Conservation (phyloP, 805 yeast species). For the Cyberlindnera mississippiensis region DNA sequence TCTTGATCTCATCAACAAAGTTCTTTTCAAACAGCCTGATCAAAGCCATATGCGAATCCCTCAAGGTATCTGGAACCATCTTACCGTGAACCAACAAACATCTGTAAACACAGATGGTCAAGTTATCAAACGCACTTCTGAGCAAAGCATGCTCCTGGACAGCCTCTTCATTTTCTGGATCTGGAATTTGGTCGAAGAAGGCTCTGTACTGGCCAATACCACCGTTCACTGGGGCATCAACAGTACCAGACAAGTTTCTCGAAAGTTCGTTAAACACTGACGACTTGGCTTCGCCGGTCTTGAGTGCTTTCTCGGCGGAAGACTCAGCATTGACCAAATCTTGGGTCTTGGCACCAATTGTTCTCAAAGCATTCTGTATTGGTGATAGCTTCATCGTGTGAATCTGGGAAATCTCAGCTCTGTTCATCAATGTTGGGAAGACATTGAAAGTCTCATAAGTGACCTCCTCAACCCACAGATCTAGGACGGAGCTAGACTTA, state of each 20-base stretch:
- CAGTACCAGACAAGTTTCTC: constrained; percentile 75
- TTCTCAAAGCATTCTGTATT: constrained; percentile 71
- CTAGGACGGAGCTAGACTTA: constrained; percentile 65
- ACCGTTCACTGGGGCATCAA: constrained; percentile 90
- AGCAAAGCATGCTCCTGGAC: constrained; percentile 29
- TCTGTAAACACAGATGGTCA: constrained; percentile 59
- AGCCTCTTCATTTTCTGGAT: constrained; percentile 25
- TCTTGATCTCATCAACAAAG: constrained; percentile 58
- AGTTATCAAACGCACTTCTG: constrained; percentile 54
- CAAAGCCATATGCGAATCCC: constrained; percentile 63
- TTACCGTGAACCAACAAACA: constrained; percentile 68
- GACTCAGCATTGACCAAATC: constrained; percentile 69
- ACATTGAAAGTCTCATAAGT: constrained; percentile 69
- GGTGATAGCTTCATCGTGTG: constrained; percentile 66
- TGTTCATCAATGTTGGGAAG: constrained; percentile 85
- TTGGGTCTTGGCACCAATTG: constrained; percentile 62
- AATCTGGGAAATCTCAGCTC: constrained; percentile 61
- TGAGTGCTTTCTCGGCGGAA: constrained; percentile 47
- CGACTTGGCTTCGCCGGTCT: constrained; percentile 45
- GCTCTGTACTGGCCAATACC: constrained; percentile 82
- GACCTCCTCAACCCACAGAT: constrained; percentile 86
- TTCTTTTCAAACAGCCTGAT: constrained; percentile 59
- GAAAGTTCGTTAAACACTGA: constrained; percentile 61
- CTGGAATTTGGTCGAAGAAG: constrained; percentile 46
- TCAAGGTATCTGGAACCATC: constrained; percentile 52